Percentiles rank a stretch among this genome's conserved stretches.
Evolutionary conservation across 495 filamentous ascomycete genomes (phyloP).

Genomic region (Lindgomyces ingoldianus): DNA sequence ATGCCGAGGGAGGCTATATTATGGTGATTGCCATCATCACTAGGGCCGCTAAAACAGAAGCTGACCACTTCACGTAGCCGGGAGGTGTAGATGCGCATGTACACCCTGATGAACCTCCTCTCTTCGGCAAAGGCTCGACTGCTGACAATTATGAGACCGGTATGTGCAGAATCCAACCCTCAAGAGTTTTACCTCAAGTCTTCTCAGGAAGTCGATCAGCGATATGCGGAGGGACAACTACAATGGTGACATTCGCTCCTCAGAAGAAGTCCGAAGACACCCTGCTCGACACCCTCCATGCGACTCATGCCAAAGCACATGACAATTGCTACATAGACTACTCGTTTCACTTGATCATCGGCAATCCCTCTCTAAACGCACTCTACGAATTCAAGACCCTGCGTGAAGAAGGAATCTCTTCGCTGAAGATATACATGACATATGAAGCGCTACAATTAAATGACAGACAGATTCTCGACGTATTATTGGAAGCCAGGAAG

Average conservation of each 20-base stretch:
- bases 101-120: constrained; percentile 46
- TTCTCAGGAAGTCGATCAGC: constrained; percentile 56
- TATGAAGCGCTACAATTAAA: constrained; percentile 59
- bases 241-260: constrained; percentile 60
- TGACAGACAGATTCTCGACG: constrained; percentile 59
- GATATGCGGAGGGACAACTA: constrained; percentile 62
- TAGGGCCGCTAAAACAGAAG: background rate
- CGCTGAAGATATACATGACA: constrained; percentile 66
- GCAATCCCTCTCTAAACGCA: constrained; percentile 51
- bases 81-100: constrained; percentile 51
- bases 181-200: background rate
- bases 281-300: constrained; percentile 51
- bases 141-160: constrained; percentile 55
- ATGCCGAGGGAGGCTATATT: constrained; percentile 54
- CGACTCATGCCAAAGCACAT: constrained; percentile 51
- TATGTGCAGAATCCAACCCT: constrained; percentile 26
- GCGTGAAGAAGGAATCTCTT: constrained; percentile 54
- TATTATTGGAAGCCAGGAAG: constrained; percentile 52
- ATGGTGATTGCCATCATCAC: constrained; percentile 42
- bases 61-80: constrained; percentile 23
- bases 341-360: constrained; percentile 61
- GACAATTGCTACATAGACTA: constrained; percentile 61
- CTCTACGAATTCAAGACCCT: constrained; percentile 54
- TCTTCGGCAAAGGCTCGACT: constrained; percentile 54
- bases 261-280: constrained; percentile 55